These are phyloP conservation scores for Parastagonospora nodorum DNA, from an alignment of 2,329 filamentous ascomycete genomes.

Conservation along the genomic window DNA sequence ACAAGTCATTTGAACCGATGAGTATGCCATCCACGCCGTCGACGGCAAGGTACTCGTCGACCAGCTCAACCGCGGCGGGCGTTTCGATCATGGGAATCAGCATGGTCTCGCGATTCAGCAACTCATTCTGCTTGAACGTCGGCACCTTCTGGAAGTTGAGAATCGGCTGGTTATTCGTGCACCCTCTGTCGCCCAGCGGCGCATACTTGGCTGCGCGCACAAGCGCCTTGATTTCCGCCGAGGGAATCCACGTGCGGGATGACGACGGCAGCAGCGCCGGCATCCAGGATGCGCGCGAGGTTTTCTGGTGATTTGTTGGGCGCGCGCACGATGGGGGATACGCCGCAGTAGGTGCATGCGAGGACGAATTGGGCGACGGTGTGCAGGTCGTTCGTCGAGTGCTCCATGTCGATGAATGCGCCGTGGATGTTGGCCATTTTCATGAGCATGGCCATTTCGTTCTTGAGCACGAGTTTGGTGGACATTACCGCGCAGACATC, in stretches of 20 bases:
- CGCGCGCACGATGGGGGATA: slow-evolving; percentile 50
- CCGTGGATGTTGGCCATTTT: slow-evolving; percentile 51
- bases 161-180: slow-evolving; percentile 44
- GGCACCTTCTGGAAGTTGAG: slow-evolving; percentile 44
- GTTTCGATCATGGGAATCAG: slow-evolving; percentile 54
- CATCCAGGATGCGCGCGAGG: slow-evolving; percentile 48
- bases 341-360: slow-evolving; percentile 47
- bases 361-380: slow-evolving; percentile 44
- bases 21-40: slow-evolving; percentile 52
- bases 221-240: slow-evolving; percentile 44
- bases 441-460: slow-evolving; percentile 47
- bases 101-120: slow-evolving; percentile 45
- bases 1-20: slow-evolving; percentile 53
- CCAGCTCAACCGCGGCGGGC: slow-evolving; percentile 44
- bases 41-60: slow-evolving; percentile 49
- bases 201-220: slow-evolving; percentile 48
- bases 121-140: slow-evolving; percentile 41
- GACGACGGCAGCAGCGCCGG: slow-evolving; percentile 49
- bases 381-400: slow-evolving; percentile 48
- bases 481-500: slow-evolving; percentile 38
- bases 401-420: slow-evolving; percentile 55
- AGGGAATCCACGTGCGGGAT: slow-evolving; percentile 50
- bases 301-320: slow-evolving; percentile 49
- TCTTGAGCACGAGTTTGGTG: slow-evolving; percentile 42
- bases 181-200: slow-evolving; percentile 45